These are phyloP conservation scores for Nemania bipapillata DNA, from an alignment of 2,329 filamentous ascomycete genomes.

Conservation along the genomic window DNA sequence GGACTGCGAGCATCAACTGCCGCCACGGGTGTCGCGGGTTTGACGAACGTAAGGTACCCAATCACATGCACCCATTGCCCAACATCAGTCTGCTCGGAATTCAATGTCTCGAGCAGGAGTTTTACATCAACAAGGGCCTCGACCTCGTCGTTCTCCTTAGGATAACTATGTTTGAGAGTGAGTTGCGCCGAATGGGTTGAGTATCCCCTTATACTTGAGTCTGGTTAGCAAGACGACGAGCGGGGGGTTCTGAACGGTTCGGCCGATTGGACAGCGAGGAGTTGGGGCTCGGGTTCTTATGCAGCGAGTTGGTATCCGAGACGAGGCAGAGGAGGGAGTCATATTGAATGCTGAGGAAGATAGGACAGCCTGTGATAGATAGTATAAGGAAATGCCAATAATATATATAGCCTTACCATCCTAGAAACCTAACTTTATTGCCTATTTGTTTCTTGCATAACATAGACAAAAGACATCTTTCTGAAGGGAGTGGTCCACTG, in stretches of 20 bases:
- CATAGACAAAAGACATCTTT: conserved; percentile 71
- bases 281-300: conserved; percentile 12
- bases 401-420: conserved; percentile 72
- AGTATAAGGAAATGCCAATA: neutral
- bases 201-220: conserved; percentile 63
- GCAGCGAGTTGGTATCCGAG: conserved; percentile 3
- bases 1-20: conserved; percentile 4
- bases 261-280: conserved; percentile 15
- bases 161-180: conserved; percentile 74
- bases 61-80: conserved; percentile 93
- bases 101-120: conserved; percentile 74
- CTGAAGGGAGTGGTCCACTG: conserved; percentile 71
- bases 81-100: conserved; percentile 70
- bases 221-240: conserved; percentile 29
- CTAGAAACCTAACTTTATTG: conserved; percentile 90
- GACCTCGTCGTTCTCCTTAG: conserved; percentile 57
- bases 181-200: conserved; percentile 68
- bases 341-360: neutral
- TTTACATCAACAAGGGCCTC: conserved; percentile 74
- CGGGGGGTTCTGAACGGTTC: neutral
- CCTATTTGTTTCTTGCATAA: conserved; percentile 64
- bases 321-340: conserved; percentile 1
- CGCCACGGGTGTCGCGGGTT: neutral
- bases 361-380: neutral
- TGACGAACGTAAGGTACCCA: conserved; percentile 71